phyloP scores from a whole-genome alignment of 2,329 filamentous ascomycete species.

The Leptographium procerum region DNA sequence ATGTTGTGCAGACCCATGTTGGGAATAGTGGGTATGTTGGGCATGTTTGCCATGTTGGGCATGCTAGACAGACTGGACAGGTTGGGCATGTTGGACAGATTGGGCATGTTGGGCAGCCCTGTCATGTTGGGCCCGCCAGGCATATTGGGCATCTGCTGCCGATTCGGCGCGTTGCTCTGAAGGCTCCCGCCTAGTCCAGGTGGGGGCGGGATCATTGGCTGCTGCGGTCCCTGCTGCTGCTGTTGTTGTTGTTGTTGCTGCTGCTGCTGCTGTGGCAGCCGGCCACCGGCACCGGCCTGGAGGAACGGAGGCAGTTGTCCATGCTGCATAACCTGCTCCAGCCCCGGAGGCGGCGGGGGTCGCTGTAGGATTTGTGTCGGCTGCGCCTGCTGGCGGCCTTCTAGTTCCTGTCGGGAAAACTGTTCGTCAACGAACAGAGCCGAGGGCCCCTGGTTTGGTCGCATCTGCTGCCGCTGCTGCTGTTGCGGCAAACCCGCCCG shows the following conservation, averaged over 20 bases:
- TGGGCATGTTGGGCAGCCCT: constrained; percentile 7
- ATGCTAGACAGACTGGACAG: neutral
- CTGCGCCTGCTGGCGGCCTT: constrained; percentile 23
- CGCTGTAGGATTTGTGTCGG: constrained; percentile 55
- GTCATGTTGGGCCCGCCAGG: constrained; percentile 18
- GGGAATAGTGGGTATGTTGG: constrained; percentile 3
- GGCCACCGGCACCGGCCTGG: constrained; percentile 29
- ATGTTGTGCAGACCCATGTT: neutral
- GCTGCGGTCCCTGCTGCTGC: constrained; percentile 21
- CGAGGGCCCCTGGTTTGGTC: constrained; percentile 33
- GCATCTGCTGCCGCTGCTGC: constrained; percentile 25
- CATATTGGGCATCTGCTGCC: constrained; percentile 34
- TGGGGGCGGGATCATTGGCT: constrained; percentile 51
- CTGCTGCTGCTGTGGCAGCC: constrained; percentile 29
- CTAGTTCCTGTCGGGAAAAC: constrained; percentile 37
- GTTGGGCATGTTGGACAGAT: constrained; percentile 6
- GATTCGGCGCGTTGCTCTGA: neutral
- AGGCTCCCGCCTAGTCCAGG: constrained; percentile 34
- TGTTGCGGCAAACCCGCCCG: constrained; percentile 21
- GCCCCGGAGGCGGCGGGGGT: constrained; percentile 46
- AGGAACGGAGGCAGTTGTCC: constrained; percentile 36
- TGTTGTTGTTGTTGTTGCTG: constrained; percentile 5
- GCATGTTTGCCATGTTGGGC: constrained; percentile 8
- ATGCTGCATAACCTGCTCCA: constrained; percentile 48
- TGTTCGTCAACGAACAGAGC: constrained; percentile 41